Conservation (phyloP, 192 early-diverging fungal genomes). For the Geranomyces michiganensis region DNA sequence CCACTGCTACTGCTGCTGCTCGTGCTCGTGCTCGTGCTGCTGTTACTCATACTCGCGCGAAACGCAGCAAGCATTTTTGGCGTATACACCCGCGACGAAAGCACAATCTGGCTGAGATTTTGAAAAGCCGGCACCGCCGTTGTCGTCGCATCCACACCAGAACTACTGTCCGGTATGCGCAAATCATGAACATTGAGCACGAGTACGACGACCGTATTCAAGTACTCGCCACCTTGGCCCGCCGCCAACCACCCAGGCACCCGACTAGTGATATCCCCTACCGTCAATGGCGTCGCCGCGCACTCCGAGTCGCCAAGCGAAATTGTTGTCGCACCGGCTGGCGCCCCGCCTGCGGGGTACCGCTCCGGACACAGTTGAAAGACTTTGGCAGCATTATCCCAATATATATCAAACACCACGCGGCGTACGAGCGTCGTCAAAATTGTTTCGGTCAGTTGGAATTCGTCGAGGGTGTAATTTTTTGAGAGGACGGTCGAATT, state of each 20-base stretch:
- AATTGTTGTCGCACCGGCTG: background rate
- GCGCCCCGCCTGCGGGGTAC: background rate
- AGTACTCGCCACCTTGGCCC: background rate
- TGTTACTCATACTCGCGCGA: background rate
- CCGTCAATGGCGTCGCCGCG: background rate
- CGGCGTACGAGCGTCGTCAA: constrained; percentile 3
- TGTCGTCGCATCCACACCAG: background rate
- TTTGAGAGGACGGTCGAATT: background rate
- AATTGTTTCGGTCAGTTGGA: background rate
- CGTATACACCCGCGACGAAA: constrained; percentile 13
- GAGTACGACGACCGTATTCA: constrained; percentile 3
- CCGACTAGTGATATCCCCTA: background rate
- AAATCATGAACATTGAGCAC: constrained; percentile 29
- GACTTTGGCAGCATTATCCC: constrained; percentile 12
- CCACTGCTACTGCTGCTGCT: no score
- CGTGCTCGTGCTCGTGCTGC: no score
- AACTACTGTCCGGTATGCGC: background rate
- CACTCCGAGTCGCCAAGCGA: background rate
- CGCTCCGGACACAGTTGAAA: constrained; percentile 31
- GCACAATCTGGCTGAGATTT: background rate
- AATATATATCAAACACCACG: constrained; percentile 28
- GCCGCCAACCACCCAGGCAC: constrained; percentile 10
- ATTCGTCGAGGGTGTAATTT: constrained; percentile 13
- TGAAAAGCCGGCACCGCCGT: background rate
- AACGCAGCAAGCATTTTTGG: constrained; percentile 20